Base-by-base conservation (phyloP, 495 filamentous ascomycete species). In the Aspergillus olivimuriae region DNA sequence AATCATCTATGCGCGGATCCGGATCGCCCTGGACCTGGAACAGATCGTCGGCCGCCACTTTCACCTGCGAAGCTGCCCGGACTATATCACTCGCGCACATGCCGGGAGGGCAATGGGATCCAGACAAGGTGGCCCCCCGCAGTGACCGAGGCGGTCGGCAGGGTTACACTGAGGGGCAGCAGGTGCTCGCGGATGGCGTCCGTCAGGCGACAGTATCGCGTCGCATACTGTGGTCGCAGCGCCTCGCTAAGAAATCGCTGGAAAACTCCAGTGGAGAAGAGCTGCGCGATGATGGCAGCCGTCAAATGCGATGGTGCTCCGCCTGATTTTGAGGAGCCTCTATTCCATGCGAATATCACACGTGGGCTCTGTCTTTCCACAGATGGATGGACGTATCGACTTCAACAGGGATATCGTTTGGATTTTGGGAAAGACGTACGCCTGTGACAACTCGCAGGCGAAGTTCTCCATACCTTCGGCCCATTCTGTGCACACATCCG, bases 101-200 rank as follows among this genome's bases (percentile, higher is more conserved):
- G 51, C 4, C 58, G 56, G 14, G 51, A 40, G 0, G 85, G 84
- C 14, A 95, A 61, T 7, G 65, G 62, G 14, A 92, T 53, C 87
- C 88, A 95, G 24, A 89, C 64, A 56, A 92, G 94, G 60, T 88
- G 94, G 0, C 89, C 89, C 0, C 88, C 88, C 0, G 62, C 60
- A 5, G 61, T 43, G 2, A 47, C 43, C 16, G 58, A 53, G 4
- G 59, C 38, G 44, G 66, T 57, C 4, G 69, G 67, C 4, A 76
- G 47, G 2, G 50, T 60, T 5, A 83, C 76, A 4, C 84, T 85
- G 1, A 84, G 64, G 2, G 77, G 78, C 0, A 72, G 46, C 9
- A 92, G 68, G 33, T 82, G 51, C 34, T 65, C 50, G 10, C 70
- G 43, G 20, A 91, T 74, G 2, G 81, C 74, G 1, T 43, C 41